Percentiles rank a stretch among this genome's conserved stretches.
Evolutionary conservation across 768 basidiomycete species (phyloP).

Genomic region (Boletus sp.): DNA sequence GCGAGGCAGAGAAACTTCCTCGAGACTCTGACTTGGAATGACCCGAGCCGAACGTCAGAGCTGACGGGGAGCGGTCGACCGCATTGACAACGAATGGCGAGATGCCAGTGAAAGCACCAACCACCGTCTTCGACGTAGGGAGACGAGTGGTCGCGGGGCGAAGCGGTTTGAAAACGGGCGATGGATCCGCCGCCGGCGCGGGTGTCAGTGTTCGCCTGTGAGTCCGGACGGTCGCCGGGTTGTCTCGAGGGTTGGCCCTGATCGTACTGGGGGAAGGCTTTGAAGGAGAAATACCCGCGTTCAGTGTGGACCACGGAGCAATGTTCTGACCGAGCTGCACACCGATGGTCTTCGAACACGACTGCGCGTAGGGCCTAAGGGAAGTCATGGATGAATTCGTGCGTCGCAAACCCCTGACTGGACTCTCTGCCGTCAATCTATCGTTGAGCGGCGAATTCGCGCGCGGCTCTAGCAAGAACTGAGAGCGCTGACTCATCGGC

Average conservation of each 20-base stretch:
- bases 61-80: constrained; percentile 28
- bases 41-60: constrained; percentile 36
- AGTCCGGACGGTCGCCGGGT: constrained; percentile 22
- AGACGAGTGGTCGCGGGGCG: constrained; percentile 42
- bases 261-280: constrained; percentile 28
- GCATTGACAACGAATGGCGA: constrained; percentile 24
- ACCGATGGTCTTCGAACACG: constrained; percentile 18
- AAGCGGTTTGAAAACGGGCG: constrained; percentile 57
- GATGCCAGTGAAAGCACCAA: constrained; percentile 24
- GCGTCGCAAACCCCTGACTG: constrained; percentile 34
- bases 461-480: constrained; percentile 13
- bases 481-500: constrained; percentile 34
- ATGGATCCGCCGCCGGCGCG: constrained; percentile 54
- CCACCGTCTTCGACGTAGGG: constrained; percentile 14
- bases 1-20: constrained; percentile 24
- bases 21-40: constrained; percentile 31
- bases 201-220: constrained; percentile 59
- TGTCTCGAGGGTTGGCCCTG: constrained; percentile 25
- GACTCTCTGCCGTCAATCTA: constrained; percentile 32
- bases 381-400: constrained; percentile 44
- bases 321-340: constrained; percentile 52
- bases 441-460: constrained; percentile 34
- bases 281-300: constrained; percentile 37
- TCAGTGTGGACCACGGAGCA: constrained; percentile 56
- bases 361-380: constrained; percentile 47